Conservation (phyloP, 2,329 filamentous ascomycete species). For the Alternaria dauci region DNA sequence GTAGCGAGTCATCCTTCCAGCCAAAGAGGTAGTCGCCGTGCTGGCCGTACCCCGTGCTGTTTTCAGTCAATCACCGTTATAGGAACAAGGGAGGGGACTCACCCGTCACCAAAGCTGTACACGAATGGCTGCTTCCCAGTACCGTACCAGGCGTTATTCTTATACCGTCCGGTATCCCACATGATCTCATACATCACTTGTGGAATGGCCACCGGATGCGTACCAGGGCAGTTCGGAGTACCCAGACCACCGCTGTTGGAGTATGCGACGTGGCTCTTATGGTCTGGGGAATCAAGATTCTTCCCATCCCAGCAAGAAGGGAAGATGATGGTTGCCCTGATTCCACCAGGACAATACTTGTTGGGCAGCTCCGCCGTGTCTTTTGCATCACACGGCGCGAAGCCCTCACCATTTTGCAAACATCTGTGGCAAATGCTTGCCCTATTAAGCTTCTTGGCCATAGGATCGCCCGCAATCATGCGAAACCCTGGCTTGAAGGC, state of each 20-base stretch:
- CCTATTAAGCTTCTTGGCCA: constrained; percentile 26
- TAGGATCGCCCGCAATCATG: constrained; percentile 40
- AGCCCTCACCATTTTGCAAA: constrained; percentile 29
- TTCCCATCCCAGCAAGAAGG: constrained; percentile 76
- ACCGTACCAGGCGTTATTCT: constrained; percentile 32
- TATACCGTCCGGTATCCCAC: constrained; percentile 52
- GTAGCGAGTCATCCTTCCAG: constrained; percentile 40
- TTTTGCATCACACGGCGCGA: constrained; percentile 35
- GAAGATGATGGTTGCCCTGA: constrained; percentile 74
- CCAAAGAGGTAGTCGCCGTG: constrained; percentile 40
- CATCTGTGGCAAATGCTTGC: constrained; percentile 47
- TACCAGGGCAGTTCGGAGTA: constrained; percentile 57
- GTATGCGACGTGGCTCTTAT: constrained; percentile 71
- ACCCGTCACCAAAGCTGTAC: constrained; percentile 41
- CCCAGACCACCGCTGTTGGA: constrained; percentile 53
- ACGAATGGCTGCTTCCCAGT: constrained; percentile 40
- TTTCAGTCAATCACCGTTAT: not conserved
- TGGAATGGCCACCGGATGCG: constrained; percentile 56
- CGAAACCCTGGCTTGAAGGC: constrained; percentile 35
- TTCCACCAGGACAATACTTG: constrained; percentile 82
- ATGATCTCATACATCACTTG: constrained; percentile 59
- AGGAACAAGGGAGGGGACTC: constrained; percentile 2
- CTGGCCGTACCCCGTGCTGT: constrained; percentile 27
- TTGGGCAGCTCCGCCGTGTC: constrained; percentile 53
- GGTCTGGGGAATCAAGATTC: constrained; percentile 61